Base-by-base conservation (phyloP, 1,139 yeast genomes). In the Nakaseomyces bracarensis region DNA sequence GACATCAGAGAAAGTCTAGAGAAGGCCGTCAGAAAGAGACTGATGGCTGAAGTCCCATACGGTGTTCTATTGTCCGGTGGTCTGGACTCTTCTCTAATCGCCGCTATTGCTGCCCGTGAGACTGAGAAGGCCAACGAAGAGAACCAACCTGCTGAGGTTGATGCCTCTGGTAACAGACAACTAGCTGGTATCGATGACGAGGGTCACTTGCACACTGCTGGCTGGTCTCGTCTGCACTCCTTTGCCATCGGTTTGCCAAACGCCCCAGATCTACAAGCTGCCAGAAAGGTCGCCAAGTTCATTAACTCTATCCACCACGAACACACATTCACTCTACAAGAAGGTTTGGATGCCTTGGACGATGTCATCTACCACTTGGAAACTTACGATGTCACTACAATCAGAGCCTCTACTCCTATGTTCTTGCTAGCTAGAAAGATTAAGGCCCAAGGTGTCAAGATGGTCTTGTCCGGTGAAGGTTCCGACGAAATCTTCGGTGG, bases 401-500 rank as follows among this genome's bases (percentile, higher is more conserved):
- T 91, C 62, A 81, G 99, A 68, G 99, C 99, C 28, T 89, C 97
- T 11, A 91, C 98, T 37, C 99, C 99, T 55, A 91, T 91, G 99
- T 91, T 89, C 72, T 71, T 91, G 60, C 73, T 91, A 55, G 83
- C 95, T 16, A 78, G 99, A 67, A 91, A 91, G 71, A 91, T 91
- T 72, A 91, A 91, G 73, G 98, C 98, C 43, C 97, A 89, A 69
- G 98, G 97, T 66, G 96, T 91, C 59, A 91, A 91, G 79, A 91
- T 91, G 98, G 99, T 91, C 39, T 72, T 91, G 48, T 85, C 96
- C 31, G 99, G 99, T 63, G 99, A 91, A 70, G 99, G 99, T 51
- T 86, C 96, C 36, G 99, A 91, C 67, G 99, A 91, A 72, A 82
- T 91, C 65, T 91, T 91, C 63, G 99, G 99, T 56, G 99, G 99